Evolutionary conservation across 345 rosid species (phyloP), one percentile per base, ranked within the genome.

Genomic region (Linum lewisii): DNA sequence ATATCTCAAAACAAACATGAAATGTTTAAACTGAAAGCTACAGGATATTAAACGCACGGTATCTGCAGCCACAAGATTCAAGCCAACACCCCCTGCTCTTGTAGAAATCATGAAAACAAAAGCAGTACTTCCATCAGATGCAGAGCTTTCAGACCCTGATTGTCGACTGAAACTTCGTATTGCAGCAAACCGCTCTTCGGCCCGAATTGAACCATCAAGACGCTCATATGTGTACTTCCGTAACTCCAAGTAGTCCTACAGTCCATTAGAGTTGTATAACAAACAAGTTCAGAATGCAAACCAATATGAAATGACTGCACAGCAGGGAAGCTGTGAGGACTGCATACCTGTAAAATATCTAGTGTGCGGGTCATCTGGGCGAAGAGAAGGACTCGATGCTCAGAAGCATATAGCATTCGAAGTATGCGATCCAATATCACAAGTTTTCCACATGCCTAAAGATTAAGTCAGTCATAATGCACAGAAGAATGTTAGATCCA

Each of bases 81-180:
- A 84, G 67, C 97, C 95, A 68, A 87, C 87, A 75, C 97, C 95
- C 34, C 97, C 97, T 58, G 97, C 97, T 79, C 95, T 82, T 57
- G 95, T 90, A 29, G 95, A 90, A 69, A 90, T 90, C 82, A 90
- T 64, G 69, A 90, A 90, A 65, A 90, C 78, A 76, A 90, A 87
- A 54, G 90, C 80, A 77, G 66, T 62, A 70, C 72, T 73, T 65
- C 69, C 69, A 36, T 75, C 69, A 64, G 69, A 64, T 63, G 74
- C 80, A 54, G 75, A 65, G 61, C 66, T 57, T 44, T 26, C 52
- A 37, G 60, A 62, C 32, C 74, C 75, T 69, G 68, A 60, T 66
- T 62, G 75, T 21, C 47, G 54, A 61, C 93, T 85, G 68, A 90
- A 90, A 73, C 82, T 81, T 74, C 88, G 82, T 66, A 90, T 90